Percentiles rank a stretch among this genome's conserved stretches.
Evolutionary conservation across 164 flowering plant genomes (phyloP).

Genomic region (Stephania japonica): DNA sequence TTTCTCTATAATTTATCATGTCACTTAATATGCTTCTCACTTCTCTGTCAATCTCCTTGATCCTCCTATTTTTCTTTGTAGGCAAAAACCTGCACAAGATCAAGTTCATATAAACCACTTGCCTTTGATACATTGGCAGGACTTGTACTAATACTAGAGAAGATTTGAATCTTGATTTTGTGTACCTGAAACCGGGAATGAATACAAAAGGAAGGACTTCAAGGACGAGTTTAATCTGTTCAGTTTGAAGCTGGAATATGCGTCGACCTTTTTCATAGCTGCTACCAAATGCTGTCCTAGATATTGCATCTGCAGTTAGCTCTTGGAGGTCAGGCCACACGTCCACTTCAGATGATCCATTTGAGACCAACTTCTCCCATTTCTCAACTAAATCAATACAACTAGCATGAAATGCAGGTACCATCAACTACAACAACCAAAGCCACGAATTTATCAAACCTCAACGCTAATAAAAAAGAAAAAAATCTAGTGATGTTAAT

Average conservation of each 20-base stretch:
- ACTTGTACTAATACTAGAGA: too few relatives aligned
- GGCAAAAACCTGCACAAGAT: background rate
- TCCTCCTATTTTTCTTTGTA: slow-evolving; percentile 15
- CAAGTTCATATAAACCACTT: too few relatives aligned
- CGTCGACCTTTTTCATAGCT: slow-evolving; percentile 15
- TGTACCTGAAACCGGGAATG: slow-evolving; percentile 2
- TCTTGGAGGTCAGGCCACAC: background rate
- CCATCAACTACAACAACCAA: too few relatives aligned
- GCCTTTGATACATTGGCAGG: too few relatives aligned
- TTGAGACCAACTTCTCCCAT: slow-evolving; percentile 18
- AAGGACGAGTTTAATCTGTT: slow-evolving; percentile 7
- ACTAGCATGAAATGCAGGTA: slow-evolving; percentile 7
- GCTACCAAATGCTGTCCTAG: too few relatives aligned
- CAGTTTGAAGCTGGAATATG: slow-evolving; percentile 23
- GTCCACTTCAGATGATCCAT: slow-evolving; percentile 21
- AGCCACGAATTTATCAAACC: background rate
- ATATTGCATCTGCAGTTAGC: too few relatives aligned
- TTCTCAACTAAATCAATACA: slow-evolving; percentile 18
- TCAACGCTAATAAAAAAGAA: too few relatives aligned
- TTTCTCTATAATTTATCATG: too few relatives aligned
- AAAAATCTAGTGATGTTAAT: too few relatives aligned
- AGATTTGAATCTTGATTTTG: background rate
- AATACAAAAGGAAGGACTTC: background rate
- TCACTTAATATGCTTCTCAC: too few relatives aligned
- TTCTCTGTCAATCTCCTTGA: too few relatives aligned